phyloP scores from a whole-genome alignment of 768 basidiomycete species.

The Naganishia onofrii region DNA sequence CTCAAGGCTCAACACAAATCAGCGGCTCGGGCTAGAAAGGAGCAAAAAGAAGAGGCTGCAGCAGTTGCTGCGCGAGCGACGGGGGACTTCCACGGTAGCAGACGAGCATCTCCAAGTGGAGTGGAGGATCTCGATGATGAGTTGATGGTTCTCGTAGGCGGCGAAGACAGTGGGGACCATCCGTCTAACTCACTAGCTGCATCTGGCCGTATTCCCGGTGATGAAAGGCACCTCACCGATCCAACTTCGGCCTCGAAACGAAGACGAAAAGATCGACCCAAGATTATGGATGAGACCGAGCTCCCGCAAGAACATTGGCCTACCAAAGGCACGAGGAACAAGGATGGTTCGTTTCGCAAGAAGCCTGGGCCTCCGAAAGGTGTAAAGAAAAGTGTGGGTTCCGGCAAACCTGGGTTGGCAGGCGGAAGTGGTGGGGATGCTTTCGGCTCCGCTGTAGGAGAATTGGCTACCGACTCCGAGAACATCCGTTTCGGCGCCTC shows the following conservation, averaged over 20 bases:
- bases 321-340: conserved; percentile 37
- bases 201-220: conserved; percentile 36
- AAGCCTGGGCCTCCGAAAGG: conserved; percentile 51
- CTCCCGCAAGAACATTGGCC: conserved; percentile 27
- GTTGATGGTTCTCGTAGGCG: conserved; percentile 35
- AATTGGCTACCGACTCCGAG: neutral
- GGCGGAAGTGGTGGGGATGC: conserved; percentile 3
- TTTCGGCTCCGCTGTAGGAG: neutral
- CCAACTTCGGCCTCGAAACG: neutral
- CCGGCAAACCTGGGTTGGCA: conserved; percentile 12
- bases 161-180: conserved; percentile 33
- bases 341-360: conserved; percentile 47
- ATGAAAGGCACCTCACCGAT: conserved; percentile 33
- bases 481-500: conserved; percentile 9
- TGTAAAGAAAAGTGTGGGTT: conserved; percentile 38
- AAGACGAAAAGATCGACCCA: conserved; percentile 11
- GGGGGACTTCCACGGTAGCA: neutral
- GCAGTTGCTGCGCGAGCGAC: conserved; percentile 16
- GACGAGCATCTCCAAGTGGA: neutral
- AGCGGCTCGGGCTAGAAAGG: conserved; percentile 4
- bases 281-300: conserved; percentile 23
- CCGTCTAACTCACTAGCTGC: conserved; percentile 3
- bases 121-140: conserved; percentile 19
- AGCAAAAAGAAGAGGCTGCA: conserved; percentile 10
- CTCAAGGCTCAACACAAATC: conserved; percentile 21